Evolutionary conservation across 2,329 filamentous ascomycete genomes (phyloP), one percentile per base, ranked within the genome.

Genomic region (Parascedosporium putredinis): DNA sequence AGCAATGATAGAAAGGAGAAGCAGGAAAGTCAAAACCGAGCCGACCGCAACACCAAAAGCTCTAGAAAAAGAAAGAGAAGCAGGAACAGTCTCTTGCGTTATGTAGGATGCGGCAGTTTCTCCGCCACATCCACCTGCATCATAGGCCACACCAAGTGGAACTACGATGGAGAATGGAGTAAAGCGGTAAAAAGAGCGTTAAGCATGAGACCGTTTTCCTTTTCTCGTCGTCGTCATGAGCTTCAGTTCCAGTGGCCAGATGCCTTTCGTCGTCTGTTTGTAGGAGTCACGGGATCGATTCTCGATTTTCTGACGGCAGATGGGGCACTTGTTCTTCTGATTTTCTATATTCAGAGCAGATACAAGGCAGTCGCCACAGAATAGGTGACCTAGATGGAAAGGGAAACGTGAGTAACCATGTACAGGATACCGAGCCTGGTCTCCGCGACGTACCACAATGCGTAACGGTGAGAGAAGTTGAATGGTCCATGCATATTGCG

Each of bases 401-500:
- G 59, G 52, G 27, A 51, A 33, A 50, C 31, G 29, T 55, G 40
- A 57, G 49, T 33, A 45, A 49, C 16, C 27, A n/a, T 45, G 20
- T 10, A 27, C 2, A 23, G 7, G 40, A 4, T 27, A 45, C 16
- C 10, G n/a, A 43, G 3, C 10, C 2, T 14, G 16, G 16, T 20
- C 18, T 42, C 6, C 3, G 25, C 33, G 44, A 67, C 78, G 55
- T 76, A 84, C 81, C 81, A 62, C 81, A 84, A 61, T 83, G 77
- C 2, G 81, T 84, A 43, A 83, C 74, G 1, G 78, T 82, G 53
- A 84, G 57, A 24, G 70, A 67, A 2, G 71, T 74, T 23, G 70
- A 74, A 53, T 78, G 70, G 53, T 84, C 81, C 77, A 84, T 80
- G 63, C 81, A 84, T 51, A 84, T 84, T 40, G 80, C 78, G 54